Conservation (phyloP, 441 rosid species). For the Populus hybrid region DNA sequence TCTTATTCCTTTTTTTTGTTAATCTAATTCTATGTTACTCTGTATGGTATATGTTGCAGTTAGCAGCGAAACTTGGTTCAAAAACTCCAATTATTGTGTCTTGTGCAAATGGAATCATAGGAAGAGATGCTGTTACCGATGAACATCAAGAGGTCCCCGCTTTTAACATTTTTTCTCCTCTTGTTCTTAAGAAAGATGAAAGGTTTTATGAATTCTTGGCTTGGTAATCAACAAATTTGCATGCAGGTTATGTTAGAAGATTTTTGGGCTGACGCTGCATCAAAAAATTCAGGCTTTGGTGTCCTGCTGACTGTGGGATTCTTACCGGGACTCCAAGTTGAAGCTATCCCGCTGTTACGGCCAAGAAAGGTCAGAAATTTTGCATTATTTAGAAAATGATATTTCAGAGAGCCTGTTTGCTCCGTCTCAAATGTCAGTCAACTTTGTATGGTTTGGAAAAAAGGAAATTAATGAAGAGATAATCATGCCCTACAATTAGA, state of each 20-base stretch:
- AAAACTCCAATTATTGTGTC: conserved; percentile 58
- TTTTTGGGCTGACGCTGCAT: conserved; percentile 1
- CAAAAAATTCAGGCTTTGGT: conserved; percentile 22
- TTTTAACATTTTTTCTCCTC: not conserved
- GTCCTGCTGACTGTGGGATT: conserved; percentile 67
- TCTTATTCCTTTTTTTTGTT: not conserved
- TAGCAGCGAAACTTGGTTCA: conserved; percentile 47
- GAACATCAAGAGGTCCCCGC: conserved; percentile 59
- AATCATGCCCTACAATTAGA: too few species aligned
- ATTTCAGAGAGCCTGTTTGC: too few species aligned
- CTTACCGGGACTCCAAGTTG: conserved; percentile 80
- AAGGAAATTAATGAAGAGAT: too few species aligned
- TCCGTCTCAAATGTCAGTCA: too few species aligned
- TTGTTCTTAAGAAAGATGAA: not conserved
- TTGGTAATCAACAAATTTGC: too few species aligned
- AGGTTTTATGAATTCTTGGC: too few species aligned
- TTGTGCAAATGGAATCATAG: conserved; percentile 49
- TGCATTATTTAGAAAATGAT: too few species aligned
- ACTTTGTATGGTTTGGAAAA: too few species aligned
- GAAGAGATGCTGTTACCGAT: conserved; percentile 52
- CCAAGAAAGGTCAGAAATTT: conserved; percentile 24
- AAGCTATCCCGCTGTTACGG: conserved; percentile 48
- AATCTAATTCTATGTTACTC: too few species aligned
- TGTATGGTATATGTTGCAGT: conserved; percentile 31
- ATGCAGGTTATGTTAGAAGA: conserved; percentile 38